Evolutionary conservation across 106 monocot species (phyloP).

Genomic region (Dendrobium nobile): DNA sequence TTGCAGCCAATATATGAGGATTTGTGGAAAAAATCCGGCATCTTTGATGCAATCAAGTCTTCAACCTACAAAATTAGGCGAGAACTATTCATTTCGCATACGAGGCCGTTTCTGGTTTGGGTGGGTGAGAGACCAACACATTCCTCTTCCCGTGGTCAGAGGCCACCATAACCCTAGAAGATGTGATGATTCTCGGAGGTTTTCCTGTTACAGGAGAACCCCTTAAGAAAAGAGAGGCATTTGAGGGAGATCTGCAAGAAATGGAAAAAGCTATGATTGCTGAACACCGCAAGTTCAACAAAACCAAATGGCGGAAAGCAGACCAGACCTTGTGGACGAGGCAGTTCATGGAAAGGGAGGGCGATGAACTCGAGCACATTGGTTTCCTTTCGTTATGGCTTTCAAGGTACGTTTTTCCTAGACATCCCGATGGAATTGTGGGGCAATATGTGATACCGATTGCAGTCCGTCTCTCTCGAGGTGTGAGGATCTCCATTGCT

Average conservation of each 20-base stretch:
- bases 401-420: conserved; percentile 51
- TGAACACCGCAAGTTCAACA: conserved; percentile 42
- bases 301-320: conserved; percentile 55
- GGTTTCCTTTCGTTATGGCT: conserved; percentile 75
- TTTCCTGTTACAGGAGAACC: conserved; percentile 48
- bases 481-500: conserved; percentile 44
- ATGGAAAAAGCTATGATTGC: conserved; percentile 25
- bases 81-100: too few species aligned
- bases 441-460: conserved; percentile 36
- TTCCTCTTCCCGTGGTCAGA: conserved; percentile 81
- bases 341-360: conserved; percentile 41
- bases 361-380: conserved; percentile 45
- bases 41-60: conserved; percentile 46
- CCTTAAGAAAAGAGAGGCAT: conserved; percentile 12
- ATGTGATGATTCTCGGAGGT: conserved; percentile 57
- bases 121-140: conserved; percentile 55
- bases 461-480: conserved; percentile 47
- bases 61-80: conserved; percentile 46
- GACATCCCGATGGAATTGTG: conserved; percentile 36
- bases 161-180: conserved; percentile 64
- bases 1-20: conserved; percentile 29
- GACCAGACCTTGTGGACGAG: conserved; percentile 51
- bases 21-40: conserved; percentile 52
- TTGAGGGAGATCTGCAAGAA: conserved; percentile 22
- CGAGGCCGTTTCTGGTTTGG: too few species aligned